phyloP scores from a whole-genome alignment of 2,329 filamentous ascomycete species.

The Nemania abortiva region DNA sequence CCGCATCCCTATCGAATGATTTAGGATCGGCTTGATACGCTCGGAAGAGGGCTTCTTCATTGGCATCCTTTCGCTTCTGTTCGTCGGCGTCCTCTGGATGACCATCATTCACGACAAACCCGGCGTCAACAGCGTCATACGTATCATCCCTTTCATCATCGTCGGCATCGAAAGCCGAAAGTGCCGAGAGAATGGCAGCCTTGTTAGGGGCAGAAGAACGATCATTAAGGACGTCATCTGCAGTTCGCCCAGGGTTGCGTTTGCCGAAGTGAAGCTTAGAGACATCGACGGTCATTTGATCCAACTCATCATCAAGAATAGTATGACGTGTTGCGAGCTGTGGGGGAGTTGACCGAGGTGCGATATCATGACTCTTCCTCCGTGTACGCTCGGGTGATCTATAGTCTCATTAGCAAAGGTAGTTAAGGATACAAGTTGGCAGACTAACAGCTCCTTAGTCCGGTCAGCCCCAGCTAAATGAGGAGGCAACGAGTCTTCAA shows the following conservation, averaged over 20 bases:
- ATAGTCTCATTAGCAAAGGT: slow-evolving; percentile 24
- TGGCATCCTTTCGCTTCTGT: slow-evolving; percentile 59
- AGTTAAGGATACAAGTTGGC: not conserved
- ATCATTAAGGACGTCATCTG: slow-evolving; percentile 78
- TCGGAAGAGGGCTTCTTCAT: slow-evolving; percentile 80
- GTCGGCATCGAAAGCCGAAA: slow-evolving; percentile 90
- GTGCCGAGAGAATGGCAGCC: slow-evolving; percentile 86
- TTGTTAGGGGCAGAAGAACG: slow-evolving; percentile 76
- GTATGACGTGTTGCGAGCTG: slow-evolving; percentile 73
- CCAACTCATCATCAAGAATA: slow-evolving; percentile 82
- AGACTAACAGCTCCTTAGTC: slow-evolving; percentile 70
- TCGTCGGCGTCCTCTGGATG: slow-evolving; percentile 67
- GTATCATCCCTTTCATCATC: slow-evolving; percentile 98
- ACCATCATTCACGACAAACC: slow-evolving; percentile 82
- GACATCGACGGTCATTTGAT: slow-evolving; percentile 74
- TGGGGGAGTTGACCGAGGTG: slow-evolving; percentile 70
- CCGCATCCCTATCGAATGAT: slow-evolving; percentile 77
- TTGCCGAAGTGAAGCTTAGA: slow-evolving; percentile 85
- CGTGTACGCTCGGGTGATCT: slow-evolving; percentile 48
- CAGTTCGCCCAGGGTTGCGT: slow-evolving; percentile 69
- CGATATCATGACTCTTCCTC: slow-evolving; percentile 59
- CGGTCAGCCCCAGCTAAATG: slow-evolving; percentile 75
- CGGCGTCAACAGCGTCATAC: slow-evolving; percentile 92
- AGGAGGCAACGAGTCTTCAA: slow-evolving; percentile 80
- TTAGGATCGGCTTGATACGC: slow-evolving; percentile 74